phyloP scores from a whole-genome alignment of 2,329 filamentous ascomycete genomes.

The Colletotrichum plurivorum region DNA sequence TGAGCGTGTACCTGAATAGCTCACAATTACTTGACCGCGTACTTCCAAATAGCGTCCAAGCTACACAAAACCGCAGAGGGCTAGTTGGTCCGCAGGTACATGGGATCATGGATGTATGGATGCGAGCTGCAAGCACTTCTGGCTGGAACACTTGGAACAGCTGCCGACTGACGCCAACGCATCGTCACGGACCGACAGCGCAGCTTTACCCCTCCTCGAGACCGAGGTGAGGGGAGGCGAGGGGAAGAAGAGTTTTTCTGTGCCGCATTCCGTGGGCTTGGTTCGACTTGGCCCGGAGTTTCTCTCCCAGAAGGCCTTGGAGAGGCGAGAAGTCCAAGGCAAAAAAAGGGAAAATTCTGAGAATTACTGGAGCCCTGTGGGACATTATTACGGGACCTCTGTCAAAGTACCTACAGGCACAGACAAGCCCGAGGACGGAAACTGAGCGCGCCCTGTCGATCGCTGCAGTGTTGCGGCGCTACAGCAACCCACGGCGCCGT shows the following conservation, averaged over 20 bases:
- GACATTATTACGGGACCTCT: background rate
- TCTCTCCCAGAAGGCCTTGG: background rate
- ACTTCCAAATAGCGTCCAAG: no score
- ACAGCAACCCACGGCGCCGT: background rate
- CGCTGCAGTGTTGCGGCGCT: slow-evolving; percentile 7
- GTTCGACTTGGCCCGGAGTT: background rate
- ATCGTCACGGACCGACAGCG: slow-evolving; percentile 25
- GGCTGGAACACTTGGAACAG: slow-evolving; percentile 25
- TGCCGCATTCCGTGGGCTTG: background rate
- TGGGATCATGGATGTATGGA: no score
- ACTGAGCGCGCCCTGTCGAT: slow-evolving; percentile 34
- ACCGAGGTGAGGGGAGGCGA: background rate
- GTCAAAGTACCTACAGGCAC: no score
- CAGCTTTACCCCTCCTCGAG: slow-evolving; percentile 6
- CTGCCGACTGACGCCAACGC: slow-evolving; percentile 34
- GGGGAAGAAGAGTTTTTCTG: background rate
- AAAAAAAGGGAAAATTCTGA: slow-evolving; percentile 8
- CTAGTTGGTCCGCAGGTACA: no score
- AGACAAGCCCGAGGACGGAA: no score
- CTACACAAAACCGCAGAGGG: no score
- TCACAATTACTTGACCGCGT: no score
- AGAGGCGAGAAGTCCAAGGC: background rate
- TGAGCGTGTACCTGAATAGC: background rate
- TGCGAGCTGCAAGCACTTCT: slow-evolving; percentile 24
- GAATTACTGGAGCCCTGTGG: slow-evolving; percentile 30